A percentile compares a stretch with the other conserved stretches of the same genome.
These are phyloP conservation scores for Mrakia hoshinonis DNA, from an alignment of 768 basidiomycete genomes.

Conservation along the genomic window DNA sequence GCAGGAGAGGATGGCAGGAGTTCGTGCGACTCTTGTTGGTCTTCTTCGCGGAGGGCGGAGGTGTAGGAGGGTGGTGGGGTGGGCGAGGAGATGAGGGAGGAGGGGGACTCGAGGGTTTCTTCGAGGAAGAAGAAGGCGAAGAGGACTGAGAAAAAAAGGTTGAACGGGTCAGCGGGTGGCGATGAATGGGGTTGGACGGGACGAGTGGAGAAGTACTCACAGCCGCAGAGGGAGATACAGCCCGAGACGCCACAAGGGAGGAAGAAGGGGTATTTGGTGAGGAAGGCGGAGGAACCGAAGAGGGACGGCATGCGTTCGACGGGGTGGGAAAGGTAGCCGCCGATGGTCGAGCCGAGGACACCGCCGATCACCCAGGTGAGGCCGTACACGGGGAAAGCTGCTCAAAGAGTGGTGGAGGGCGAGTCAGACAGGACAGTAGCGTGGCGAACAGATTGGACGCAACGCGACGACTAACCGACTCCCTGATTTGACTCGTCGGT, in stretches of 20 bases:
- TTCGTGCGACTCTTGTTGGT: conserved; percentile 10
- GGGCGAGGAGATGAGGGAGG: neutral
- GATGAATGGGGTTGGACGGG: neutral
- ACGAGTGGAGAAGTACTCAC: neutral
- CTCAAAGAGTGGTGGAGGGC: too few relatives aligned
- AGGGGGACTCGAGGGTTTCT: conserved; percentile 1
- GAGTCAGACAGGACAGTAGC: neutral
- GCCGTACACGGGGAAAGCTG: conserved; percentile 24
- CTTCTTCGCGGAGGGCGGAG: neutral
- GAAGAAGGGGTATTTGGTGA: conserved; percentile 19
- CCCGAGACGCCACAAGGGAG: conserved; percentile 11
- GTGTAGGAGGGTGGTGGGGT: neutral
- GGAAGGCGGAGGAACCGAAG: conserved; percentile 13
- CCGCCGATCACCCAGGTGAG: conserved; percentile 11
- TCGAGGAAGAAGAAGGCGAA: conserved; percentile 19
- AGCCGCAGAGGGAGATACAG: neutral
- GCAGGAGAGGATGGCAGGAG: neutral
- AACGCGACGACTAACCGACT: conserved; percentile 1
- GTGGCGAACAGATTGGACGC: too few relatives aligned
- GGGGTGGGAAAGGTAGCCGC: conserved; percentile 21
- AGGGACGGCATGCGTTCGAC: conserved; percentile 12
- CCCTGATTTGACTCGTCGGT: conserved; percentile 23
- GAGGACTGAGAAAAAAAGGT: conserved; percentile 4
- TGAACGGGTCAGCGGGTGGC: neutral
- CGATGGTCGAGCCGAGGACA: conserved; percentile 14